Base-by-base conservation (phyloP, 2,329 filamentous ascomycete species). In the Sphaerostilbella broomeana region DNA sequence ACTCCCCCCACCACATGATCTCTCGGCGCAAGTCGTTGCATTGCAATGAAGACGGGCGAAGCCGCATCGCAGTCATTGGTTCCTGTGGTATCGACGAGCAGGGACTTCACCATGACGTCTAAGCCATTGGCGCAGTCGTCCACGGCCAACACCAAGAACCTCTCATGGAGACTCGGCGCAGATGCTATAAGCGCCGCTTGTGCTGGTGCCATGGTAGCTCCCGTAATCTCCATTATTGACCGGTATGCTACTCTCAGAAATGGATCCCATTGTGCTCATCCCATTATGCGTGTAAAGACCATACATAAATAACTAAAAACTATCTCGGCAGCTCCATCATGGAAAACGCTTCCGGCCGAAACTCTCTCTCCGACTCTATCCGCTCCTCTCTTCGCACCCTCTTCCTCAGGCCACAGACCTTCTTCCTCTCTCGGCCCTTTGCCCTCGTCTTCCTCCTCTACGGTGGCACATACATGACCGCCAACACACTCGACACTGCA, bases 221-320 rank as follows among this genome's bases (percentile, higher is more conserved):
- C 89, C 2, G 58, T 94, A 26, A 90, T 95, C 47, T 84, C 84
- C 25, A 82, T 92, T 49, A 92, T 95, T 62, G 88, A 95, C 62
- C 79, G 83, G 84, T 89, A 67, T 34, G 15, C 15, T 15, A 5
- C 12, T 18, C n/a, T n/a, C n/a, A n/a, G n/a, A n/a, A n/a, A n/a
- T n/a, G n/a, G n/a, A n/a, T n/a, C n/a, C n/a, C n/a, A n/a, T n/a
- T n/a, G n/a, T n/a, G n/a, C n/a, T n/a, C n/a, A n/a, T n/a, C n/a
- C n/a, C n/a, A n/a, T n/a, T n/a, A n/a, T n/a, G n/a, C n/a, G n/a
- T n/a, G n/a, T n/a, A n/a, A n/a, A n/a, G n/a, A n/a, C n/a, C n/a
- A n/a, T n/a, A n/a, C n/a, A n/a, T n/a, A n/a, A n/a, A n/a, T n/a
- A n/a, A n/a, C n/a, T n/a, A n/a, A n/a, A n/a, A n/a, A n/a, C n/a